Evolutionary conservation across 1,284 basidiomycete species (phyloP), one percentile per base, ranked within the genome.

Genomic region (Ceratobasidium sp.): DNA sequence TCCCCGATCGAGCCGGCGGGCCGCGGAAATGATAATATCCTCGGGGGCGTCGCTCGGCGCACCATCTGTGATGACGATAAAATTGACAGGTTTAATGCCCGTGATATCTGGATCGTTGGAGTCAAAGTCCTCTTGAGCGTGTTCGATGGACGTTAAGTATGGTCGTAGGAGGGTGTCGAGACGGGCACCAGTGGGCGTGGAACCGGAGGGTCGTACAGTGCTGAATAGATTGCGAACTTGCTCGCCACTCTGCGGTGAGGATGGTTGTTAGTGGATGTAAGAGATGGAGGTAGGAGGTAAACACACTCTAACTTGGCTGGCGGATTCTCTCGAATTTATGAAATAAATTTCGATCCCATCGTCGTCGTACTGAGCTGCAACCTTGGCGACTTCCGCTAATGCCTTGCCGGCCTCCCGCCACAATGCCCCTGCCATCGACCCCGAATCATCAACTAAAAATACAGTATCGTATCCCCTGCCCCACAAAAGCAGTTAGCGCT

Each of bases 51-150:
- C 81, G 1, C 79, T 76, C 9, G 79, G 85, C 22, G 81, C 84
- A 15, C 90, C 90, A 77, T 91, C 90, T 0, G 90, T 91, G 63
- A 91, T 84, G 29, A 91, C 80, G 31, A 91, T 86, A 74, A 86
- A 87, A 78, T 90, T 90, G 36, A 89, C 80, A 0, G 89, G 89
- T 78, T 89, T 91, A n/a, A n/a, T n/a, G n/a, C n/a, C n/a, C n/a
- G n/a, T n/a, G n/a, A n/a, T n/a, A n/a, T n/a, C n/a, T 5, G 77
- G 79, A 41, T 62, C 79, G 22, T 75, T 74, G 41, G 33, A 41
- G 27, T 51, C 33, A 22, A 56, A 60, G 47, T 73, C 60, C 24
- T 76, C 78, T 48, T 83, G 80, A 0, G 84, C 84, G 2, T 73
- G 56, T 74, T 89, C 86, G 2, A 89, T 82, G 29, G 79, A 77